Evolutionary conservation across 1,284 basidiomycete genomes (phyloP), one percentile per base, ranked within the genome.

Genomic region (Cryptococcus sp.): DNA sequence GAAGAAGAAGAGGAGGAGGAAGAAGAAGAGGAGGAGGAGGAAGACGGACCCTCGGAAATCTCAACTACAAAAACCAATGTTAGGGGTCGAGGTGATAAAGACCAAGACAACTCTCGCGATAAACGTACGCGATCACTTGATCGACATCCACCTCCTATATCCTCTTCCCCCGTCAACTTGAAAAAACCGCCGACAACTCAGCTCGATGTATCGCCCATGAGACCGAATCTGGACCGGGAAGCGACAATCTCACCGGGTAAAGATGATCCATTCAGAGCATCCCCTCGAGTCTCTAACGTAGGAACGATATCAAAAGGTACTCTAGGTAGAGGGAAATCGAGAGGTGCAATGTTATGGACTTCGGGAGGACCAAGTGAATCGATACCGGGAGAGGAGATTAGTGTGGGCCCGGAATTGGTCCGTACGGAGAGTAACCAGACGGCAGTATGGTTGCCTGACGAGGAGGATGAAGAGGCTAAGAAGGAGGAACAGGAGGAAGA

Each of bases 301-400:
- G 11, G 11, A 13, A 49, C 51, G 11, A 59, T 44, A 50, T 56
- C 50, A 0, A 43, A 58, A 48, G 60, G 58, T 4, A 69, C 67
- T 7, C 46, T 62, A 32, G 59, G 61, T 4, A 49, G 64, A 33
- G 66, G 66, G n/a, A 67, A 67, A 52, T 44, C 60, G 32, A 53
- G 67, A 41, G 63, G 65, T 8, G 64, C 67, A 14, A 64, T 69
- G 62, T 52, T 66, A 8, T 69, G 67, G 67, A 57, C 58, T 34
- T 59, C 57, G 10, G 59, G 58, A 15, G 46, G 49, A 23, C 23
- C 44, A 8, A 23, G 10, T 8, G 11, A 10, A 8, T 10, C 10
- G 10, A 8, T 46, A 30, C 44, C 44, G 23, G 30, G 11, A 8
- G 23, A 10, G 13, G 51, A 15, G n/a, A 14, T 38, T 4, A 7